A percentile compares a stretch with the other conserved stretches of the same genome.
Evolutionary conservation across 192 early-diverging fungal genomes (phyloP).

Genomic region (Mycoemilia scoparia): DNA sequence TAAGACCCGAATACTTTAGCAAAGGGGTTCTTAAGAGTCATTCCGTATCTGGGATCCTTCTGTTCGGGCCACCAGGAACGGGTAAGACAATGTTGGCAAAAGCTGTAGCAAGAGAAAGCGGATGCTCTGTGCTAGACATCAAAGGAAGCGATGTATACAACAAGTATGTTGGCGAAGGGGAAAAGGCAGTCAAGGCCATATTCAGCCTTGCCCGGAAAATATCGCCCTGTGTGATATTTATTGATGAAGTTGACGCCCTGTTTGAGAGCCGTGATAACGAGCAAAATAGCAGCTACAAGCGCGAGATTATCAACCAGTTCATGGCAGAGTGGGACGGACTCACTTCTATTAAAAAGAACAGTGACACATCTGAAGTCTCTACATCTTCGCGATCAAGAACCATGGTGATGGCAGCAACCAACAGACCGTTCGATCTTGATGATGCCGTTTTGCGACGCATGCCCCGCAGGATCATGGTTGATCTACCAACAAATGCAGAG

Average conservation of each 20-base stretch:
- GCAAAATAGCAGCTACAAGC: slow-evolving; percentile 37
- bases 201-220: slow-evolving; percentile 84
- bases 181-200: slow-evolving; percentile 87
- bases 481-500: slow-evolving; percentile 64
- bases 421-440: slow-evolving; percentile 91
- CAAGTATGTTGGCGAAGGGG: slow-evolving; percentile 90
- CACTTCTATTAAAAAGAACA: slow-evolving; percentile 43
- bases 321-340: slow-evolving; percentile 96
- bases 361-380: neutral
- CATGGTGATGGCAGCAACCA: slow-evolving; percentile 83
- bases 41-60: slow-evolving; percentile 53
- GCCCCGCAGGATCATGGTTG: slow-evolving; percentile 79
- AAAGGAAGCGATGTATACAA: slow-evolving; percentile 60
- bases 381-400: slow-evolving; percentile 35
- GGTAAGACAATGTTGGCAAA: slow-evolving; percentile 77
- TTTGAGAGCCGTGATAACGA: slow-evolving; percentile 50
- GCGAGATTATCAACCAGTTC: slow-evolving; percentile 82
- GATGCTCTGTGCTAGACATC: slow-evolving; percentile 58
- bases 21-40: slow-evolving; percentile 47
- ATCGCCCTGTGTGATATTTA: slow-evolving; percentile 88
- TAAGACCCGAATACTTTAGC: slow-evolving; percentile 59
- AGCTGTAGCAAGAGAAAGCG: slow-evolving; percentile 67
- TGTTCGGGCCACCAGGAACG: slow-evolving; percentile 76
- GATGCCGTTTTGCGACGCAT: slow-evolving; percentile 86
- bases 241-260: slow-evolving; percentile 90